phyloP scores from a whole-genome alignment of 2,329 filamentous ascomycete species.

The Helicocarpus griseus region DNA sequence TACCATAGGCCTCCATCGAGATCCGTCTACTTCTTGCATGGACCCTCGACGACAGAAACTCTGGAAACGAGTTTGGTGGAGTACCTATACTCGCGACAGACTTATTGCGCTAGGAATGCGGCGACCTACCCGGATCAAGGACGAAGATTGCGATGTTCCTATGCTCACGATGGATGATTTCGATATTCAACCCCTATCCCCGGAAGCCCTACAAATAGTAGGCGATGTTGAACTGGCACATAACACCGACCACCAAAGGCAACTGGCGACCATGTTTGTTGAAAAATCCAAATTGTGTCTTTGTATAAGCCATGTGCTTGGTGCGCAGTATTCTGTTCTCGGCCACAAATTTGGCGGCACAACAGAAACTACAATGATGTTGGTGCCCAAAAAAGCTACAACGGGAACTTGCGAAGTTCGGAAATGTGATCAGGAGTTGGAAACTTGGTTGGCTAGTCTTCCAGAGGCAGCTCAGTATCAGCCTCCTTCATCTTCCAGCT shows the following conservation, averaged over 20 bases:
- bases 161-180: conserved; percentile 82
- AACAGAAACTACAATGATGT: conserved; percentile 74
- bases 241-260: conserved; percentile 61
- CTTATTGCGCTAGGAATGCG: conserved; percentile 90
- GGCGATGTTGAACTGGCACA: conserved; percentile 60
- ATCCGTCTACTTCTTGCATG: conserved; percentile 71
- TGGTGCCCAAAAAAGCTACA: conserved; percentile 78
- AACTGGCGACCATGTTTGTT: conserved; percentile 81
- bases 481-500: conserved; percentile 50
- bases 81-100: conserved; percentile 88
- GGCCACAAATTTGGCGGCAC: conserved; percentile 65
- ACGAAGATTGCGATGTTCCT: conserved; percentile 86
- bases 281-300: conserved; percentile 84
- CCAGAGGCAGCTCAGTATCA: conserved; percentile 62
- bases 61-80: conserved; percentile 98
- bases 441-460: conserved; percentile 64
- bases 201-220: conserved; percentile 59
- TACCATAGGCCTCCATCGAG: conserved; percentile 84
- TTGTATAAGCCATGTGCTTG: conserved; percentile 80
- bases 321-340: conserved; percentile 83
- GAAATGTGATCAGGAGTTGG: conserved; percentile 67
- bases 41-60: conserved; percentile 63
- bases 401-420: conserved; percentile 74
- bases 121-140: conserved; percentile 81
- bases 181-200: conserved; percentile 60